Evolutionary conservation across 2,329 filamentous ascomycete species (phyloP).

Genomic region (Colletotrichum cordylinicola): DNA sequence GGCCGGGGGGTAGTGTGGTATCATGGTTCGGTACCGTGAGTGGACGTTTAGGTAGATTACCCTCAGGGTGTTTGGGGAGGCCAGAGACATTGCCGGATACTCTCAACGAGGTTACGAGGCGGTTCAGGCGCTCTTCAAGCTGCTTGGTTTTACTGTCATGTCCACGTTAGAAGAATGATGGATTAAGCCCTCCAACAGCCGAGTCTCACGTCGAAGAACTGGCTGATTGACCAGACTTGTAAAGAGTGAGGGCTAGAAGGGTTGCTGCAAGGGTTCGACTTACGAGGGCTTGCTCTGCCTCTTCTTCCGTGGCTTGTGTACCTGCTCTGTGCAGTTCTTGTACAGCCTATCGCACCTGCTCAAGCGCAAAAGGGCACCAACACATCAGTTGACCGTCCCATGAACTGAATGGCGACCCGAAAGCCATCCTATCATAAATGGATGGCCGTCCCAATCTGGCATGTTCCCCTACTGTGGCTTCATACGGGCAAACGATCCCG

Average conservation of each 20-base stretch:
- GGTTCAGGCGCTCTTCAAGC: conserved; percentile 55
- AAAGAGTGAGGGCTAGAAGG: too few relatives aligned
- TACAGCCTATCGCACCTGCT: conserved; percentile 52
- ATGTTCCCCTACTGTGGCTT: not conserved
- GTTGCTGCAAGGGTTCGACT: conserved; percentile 28
- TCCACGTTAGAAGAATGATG: accelerated
- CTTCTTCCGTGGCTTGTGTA: conserved; percentile 58
- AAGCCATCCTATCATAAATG: accelerated
- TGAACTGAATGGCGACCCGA: accelerated
- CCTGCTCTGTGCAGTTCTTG: conserved; percentile 52
- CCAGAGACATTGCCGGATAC: conserved; percentile 43
- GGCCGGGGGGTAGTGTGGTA: not conserved
- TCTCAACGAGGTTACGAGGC: conserved; percentile 52
- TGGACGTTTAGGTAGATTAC: not conserved
- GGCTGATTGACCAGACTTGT: too few relatives aligned
- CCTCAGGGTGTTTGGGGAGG: not conserved
- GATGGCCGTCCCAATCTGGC: not conserved
- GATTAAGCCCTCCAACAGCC: too few relatives aligned
- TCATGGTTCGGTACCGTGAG: not conserved
- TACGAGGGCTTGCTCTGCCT: conserved; percentile 56
- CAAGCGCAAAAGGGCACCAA: not conserved
- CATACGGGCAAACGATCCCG: not conserved
- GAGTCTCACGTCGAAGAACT: too few relatives aligned
- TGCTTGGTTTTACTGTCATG: conserved; percentile 50
- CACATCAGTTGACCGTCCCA: not conserved